phyloP scores from a whole-genome alignment of 2,329 filamentous ascomycete species.

The Cordyceps cateniannulata region DNA sequence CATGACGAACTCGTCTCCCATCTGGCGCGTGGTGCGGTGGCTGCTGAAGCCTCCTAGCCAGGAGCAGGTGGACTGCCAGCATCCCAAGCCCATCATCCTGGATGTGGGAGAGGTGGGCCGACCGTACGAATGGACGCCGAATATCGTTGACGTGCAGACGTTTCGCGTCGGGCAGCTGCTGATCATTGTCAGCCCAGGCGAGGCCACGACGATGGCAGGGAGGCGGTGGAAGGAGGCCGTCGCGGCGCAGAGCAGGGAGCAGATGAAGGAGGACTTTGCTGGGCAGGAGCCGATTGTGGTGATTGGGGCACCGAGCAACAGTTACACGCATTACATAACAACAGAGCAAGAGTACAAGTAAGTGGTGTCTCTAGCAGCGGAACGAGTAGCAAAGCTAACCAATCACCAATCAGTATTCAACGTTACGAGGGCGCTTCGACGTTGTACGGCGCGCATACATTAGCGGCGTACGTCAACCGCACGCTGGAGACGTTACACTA shows the following conservation, averaged over 20 bases:
- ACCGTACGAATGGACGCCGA: slow-evolving; percentile 82
- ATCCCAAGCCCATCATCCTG: slow-evolving; percentile 75
- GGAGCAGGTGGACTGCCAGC: slow-evolving; percentile 68
- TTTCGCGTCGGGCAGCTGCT: slow-evolving; percentile 78
- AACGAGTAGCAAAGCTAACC: slow-evolving; percentile 13
- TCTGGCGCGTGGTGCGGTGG: slow-evolving; percentile 71
- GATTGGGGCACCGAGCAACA: slow-evolving; percentile 81
- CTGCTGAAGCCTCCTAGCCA: slow-evolving; percentile 62
- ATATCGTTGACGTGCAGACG: slow-evolving; percentile 80
- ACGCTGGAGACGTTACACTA: slow-evolving; percentile 64
- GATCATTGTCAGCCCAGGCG: slow-evolving; percentile 77
- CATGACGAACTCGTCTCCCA: slow-evolving; percentile 59
- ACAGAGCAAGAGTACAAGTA: slow-evolving; percentile 58
- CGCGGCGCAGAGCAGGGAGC: slow-evolving; percentile 37
- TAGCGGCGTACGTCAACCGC: slow-evolving; percentile 81
- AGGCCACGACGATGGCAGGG: slow-evolving; percentile 89
- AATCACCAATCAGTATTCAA: slow-evolving; percentile 50
- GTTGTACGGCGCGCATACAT: slow-evolving; percentile 74
- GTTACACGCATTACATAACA: slow-evolving; percentile 73
- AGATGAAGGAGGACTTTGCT: slow-evolving; percentile 35
- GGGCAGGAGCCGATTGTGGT: slow-evolving; percentile 60
- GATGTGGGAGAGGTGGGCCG: slow-evolving; percentile 71
- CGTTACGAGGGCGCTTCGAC: slow-evolving; percentile 89
- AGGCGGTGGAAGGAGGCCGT: slow-evolving; percentile 76
- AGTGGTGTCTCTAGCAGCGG: slow-evolving; percentile 13